phyloP scores from a whole-genome alignment of 768 basidiomycete species.

The Russula vinacea region DNA sequence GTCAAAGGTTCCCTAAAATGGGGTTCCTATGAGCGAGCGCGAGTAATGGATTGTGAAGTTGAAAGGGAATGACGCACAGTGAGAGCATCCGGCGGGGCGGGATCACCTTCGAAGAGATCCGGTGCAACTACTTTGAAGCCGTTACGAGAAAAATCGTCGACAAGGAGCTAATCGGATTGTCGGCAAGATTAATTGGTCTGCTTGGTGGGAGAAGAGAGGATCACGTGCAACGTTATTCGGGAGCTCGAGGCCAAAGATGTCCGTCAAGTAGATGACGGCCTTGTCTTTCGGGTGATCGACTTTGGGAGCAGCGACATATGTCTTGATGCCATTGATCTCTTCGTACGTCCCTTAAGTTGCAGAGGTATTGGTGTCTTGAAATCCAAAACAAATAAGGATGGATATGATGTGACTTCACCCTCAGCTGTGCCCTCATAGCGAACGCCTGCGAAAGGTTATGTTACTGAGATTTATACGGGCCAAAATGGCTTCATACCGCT shows the following conservation, averaged over 20 bases:
- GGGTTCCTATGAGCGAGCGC: background rate
- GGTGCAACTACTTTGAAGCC: conserved; percentile 35
- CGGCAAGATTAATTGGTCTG: background rate
- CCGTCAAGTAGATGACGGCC: conserved; percentile 43
- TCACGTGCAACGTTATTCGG: conserved; percentile 36
- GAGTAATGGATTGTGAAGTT: background rate
- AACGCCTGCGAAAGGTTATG: conserved; percentile 32
- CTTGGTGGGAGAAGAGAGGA: background rate
- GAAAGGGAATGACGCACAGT: conserved; percentile 21
- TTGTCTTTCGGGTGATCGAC: conserved; percentile 42
- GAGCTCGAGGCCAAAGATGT: conserved; percentile 39
- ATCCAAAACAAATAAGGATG: background rate
- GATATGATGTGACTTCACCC: conserved; percentile 36
- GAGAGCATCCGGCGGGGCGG: conserved; percentile 29
- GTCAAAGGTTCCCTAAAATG: conserved; percentile 17
- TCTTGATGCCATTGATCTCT: conserved; percentile 39
- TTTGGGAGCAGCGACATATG: conserved; percentile 44
- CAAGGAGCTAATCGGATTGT: conserved; percentile 40
- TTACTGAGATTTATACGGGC: background rate
- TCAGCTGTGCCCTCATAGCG: conserved; percentile 39
- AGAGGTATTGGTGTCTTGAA: background rate
- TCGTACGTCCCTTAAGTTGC: conserved; percentile 36
- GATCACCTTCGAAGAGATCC: conserved; percentile 33
- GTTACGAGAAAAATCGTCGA: conserved; percentile 44
- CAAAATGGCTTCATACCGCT: background rate